A percentile compares a stretch with the other conserved stretches of the same genome.
These are phyloP conservation scores for Mycena epipterygia DNA, from an alignment of 768 basidiomycete species.

Conservation along the genomic window DNA sequence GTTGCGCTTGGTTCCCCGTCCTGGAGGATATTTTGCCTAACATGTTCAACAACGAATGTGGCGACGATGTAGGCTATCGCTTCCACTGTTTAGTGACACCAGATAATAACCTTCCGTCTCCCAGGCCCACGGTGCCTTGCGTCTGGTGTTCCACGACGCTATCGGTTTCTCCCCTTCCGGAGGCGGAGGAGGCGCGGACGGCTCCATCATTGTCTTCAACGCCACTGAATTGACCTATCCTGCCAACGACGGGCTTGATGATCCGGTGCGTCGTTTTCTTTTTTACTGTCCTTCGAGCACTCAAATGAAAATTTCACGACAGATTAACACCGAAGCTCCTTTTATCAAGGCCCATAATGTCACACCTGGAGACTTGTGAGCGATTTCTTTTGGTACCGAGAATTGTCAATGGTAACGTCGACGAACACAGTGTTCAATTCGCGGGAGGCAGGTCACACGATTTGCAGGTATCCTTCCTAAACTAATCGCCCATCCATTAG, in stretches of 20 bases:
- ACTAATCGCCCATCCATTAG: constrained; percentile 16
- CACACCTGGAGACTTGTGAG: constrained; percentile 47
- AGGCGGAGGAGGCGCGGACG: constrained; percentile 41
- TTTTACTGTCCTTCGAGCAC: background rate
- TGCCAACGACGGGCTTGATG: constrained; percentile 48
- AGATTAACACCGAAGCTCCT: constrained; percentile 37
- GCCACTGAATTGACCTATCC: constrained; percentile 45
- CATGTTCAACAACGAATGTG: constrained; percentile 47
- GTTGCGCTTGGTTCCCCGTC: constrained; percentile 48
- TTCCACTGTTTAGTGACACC: too few species aligned
- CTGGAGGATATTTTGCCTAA: constrained; percentile 46
- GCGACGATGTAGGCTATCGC: constrained; percentile 47
- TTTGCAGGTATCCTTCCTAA: too few species aligned
- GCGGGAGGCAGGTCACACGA: background rate
- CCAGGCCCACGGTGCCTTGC: constrained; percentile 29
- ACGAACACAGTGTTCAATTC: background rate
- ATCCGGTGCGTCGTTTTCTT: constrained; percentile 14
- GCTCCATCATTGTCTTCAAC: constrained; percentile 50
- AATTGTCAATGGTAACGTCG: background rate
- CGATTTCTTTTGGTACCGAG: background rate
- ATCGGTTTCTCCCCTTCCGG: constrained; percentile 38
- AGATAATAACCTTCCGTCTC: too few species aligned
- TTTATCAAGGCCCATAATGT: constrained; percentile 41
- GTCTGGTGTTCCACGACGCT: constrained; percentile 37
- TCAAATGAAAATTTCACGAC: background rate